Evolutionary conservation across 2,329 filamentous ascomycete genomes (phyloP).

Genomic region (Pseudocercospora eumusae): DNA sequence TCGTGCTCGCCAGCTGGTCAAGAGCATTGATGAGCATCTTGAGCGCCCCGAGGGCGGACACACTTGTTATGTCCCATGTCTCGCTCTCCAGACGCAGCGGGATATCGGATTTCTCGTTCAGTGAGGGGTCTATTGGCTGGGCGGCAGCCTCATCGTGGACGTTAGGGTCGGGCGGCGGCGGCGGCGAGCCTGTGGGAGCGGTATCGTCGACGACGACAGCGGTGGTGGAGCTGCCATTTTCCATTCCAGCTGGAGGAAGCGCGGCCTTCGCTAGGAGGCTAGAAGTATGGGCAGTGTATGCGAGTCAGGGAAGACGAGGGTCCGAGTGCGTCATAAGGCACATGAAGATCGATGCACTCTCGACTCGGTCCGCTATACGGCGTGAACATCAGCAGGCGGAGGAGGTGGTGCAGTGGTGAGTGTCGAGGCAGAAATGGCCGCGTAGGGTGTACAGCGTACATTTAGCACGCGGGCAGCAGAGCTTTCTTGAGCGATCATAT

Average conservation of each 20-base stretch:
- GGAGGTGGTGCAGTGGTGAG: background rate
- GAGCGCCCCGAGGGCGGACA: constrained; percentile 73
- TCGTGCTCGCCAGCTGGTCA: constrained; percentile 65
- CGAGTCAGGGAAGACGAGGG: constrained; percentile 5
- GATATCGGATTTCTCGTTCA: constrained; percentile 31
- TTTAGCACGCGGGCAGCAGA: constrained; percentile 9
- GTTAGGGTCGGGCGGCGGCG: constrained; percentile 34
- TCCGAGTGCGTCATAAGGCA: background rate
- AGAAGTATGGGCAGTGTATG: background rate
- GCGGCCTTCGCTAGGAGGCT: background rate
- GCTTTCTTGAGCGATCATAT: constrained; percentile 8
- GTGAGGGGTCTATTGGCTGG: constrained; percentile 21
- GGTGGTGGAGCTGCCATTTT: constrained; percentile 28
- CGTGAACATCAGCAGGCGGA: background rate
- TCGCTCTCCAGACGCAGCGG: constrained; percentile 38
- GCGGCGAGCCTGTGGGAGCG: constrained; percentile 22
- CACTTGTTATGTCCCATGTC: constrained; percentile 68
- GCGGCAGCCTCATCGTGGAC: constrained; percentile 30
- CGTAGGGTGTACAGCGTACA: too few relatives aligned
- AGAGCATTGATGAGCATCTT: constrained; percentile 68
- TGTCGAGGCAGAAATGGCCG: constrained; percentile 3
- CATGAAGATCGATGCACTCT: background rate
- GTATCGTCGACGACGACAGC: constrained; percentile 17
- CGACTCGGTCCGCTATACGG: background rate
- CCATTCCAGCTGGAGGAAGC: constrained; percentile 27